These are phyloP conservation scores for Artemisia argyi DNA, from an alignment of 129 eudicot species.

Conservation along the genomic window DNA sequence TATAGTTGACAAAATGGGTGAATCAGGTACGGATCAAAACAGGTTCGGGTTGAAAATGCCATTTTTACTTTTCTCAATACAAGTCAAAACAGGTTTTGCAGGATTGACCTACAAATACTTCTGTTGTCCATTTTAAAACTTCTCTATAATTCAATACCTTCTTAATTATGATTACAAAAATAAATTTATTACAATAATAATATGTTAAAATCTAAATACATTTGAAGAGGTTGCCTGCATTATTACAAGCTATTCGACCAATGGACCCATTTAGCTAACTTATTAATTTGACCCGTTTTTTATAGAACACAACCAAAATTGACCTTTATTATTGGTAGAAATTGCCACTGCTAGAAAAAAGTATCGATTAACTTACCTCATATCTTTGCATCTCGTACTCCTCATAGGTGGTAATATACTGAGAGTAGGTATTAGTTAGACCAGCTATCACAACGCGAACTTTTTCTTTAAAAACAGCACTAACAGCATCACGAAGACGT, in stretches of 20 bases:
- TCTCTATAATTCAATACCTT: background rate
- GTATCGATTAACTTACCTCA: constrained; percentile 54
- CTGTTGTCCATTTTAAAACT: background rate
- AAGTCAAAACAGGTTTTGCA: background rate
- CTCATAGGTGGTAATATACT: constrained; percentile 86
- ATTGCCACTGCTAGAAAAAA: background rate
- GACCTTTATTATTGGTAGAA: background rate
- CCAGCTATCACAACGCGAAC: constrained; percentile 92
- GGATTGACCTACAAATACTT: background rate
- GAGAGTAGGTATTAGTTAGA: constrained; percentile 91
- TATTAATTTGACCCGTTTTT: background rate
- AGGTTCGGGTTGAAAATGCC: background rate
- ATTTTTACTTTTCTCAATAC: background rate
- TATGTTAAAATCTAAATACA: too few relatives aligned
- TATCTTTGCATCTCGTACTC: constrained; percentile 92
- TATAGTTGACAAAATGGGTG: background rate
- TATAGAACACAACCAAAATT: background rate
- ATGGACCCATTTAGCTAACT: constrained; percentile 3
- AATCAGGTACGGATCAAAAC: background rate
- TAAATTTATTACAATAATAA: background rate
- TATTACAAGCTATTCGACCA: background rate
- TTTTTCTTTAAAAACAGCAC: constrained; percentile 58
- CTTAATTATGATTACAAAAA: background rate
- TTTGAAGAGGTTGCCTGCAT: too few relatives aligned
- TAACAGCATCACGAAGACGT: constrained; percentile 93